Evolutionary conservation across 768 basidiomycete species (phyloP), one percentile per base, ranked within the genome.

Genomic region (Trametes maxima): DNA sequence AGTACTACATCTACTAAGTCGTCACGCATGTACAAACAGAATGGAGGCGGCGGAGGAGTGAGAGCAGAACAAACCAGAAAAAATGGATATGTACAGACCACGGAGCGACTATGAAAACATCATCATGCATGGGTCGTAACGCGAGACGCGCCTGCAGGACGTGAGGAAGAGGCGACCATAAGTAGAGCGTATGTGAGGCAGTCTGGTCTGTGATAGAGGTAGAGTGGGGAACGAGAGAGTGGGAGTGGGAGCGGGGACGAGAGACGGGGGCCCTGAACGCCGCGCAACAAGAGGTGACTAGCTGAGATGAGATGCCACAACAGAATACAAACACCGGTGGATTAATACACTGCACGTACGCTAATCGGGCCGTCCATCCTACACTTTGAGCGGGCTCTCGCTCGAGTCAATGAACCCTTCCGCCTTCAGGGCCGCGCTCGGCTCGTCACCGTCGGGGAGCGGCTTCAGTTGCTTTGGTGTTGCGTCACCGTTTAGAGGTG

Each of bases 331-430:
- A 59, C 62, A 53, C 56, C 51, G 50, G 40, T 42, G 50, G 55
- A 62, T 64, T 59, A 64, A 59, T 64, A 64, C 62, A 64, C 53
- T 64, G 62, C 62, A 50, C 54, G 46, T 64, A 64, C 48, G 58
- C 57, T 64, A 64, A 59, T 35, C 57, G 17, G 11, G n/a, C 13
- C 10, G 46, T n/a, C 40, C 46, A 39, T 21, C 46, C 59, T 68
- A 71, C 33, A 67, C 70, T 69, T 79, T 77, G 61, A 80, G 66
- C 46, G 86, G 85, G 71, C 83, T 82, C 75, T 89, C 87, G 70
- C 83, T 87, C 58, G 76, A 73, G 69, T 89, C 85, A 72, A 86
- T 74, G 39, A 89, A 76, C n/a, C 86, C 87, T 68, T 90, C 88
- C 33, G 75, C 80, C 69, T 80, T 78, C n/a, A 81, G 76, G 12